phyloP scores from a whole-genome alignment of 2,329 filamentous ascomycete species.

The Botryosphaeria agaves region DNA sequence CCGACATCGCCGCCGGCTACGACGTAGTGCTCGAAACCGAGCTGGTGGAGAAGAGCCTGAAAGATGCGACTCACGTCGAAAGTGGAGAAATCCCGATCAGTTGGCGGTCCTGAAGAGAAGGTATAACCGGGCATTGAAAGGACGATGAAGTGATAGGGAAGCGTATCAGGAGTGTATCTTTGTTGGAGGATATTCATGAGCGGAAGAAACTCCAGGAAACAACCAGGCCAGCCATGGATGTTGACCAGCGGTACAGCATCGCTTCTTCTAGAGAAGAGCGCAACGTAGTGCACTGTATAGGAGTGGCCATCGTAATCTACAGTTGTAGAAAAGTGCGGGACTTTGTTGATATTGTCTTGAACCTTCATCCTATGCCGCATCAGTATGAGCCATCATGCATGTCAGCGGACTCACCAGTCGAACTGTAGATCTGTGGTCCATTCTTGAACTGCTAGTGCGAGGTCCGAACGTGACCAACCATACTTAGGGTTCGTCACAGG shows the following conservation, averaged over 20 bases:
- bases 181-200: conserved; percentile 27
- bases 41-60: conserved; percentile 32
- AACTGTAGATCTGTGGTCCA: not conserved
- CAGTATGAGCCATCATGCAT: not conserved
- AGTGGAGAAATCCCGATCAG: conserved; percentile 24
- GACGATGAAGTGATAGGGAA: conserved; percentile 40
- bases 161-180: conserved; percentile 29
- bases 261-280: conserved; percentile 32
- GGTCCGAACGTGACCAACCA: not conserved
- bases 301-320: conserved; percentile 21
- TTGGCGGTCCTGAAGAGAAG: conserved; percentile 30
- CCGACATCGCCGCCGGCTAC: conserved; percentile 42
- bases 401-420: not conserved
- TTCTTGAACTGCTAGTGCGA: not conserved
- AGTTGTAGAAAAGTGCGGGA: conserved; percentile 30
- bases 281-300: conserved; percentile 34
- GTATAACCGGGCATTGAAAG: conserved; percentile 38
- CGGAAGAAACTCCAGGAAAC: conserved; percentile 37
- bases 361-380: not conserved
- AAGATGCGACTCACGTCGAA: conserved; percentile 26
- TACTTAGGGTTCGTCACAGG: not conserved
- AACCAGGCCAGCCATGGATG: conserved; percentile 38
- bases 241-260: conserved; percentile 34
- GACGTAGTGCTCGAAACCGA: conserved; percentile 38
- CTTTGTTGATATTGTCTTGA: conserved; percentile 26